Percentiles rank a stretch among this genome's conserved stretches.
phyloP scores from a whole-genome alignment of 2,329 filamentous ascomycete genomes.

The Trichoderma aggressivum region DNA sequence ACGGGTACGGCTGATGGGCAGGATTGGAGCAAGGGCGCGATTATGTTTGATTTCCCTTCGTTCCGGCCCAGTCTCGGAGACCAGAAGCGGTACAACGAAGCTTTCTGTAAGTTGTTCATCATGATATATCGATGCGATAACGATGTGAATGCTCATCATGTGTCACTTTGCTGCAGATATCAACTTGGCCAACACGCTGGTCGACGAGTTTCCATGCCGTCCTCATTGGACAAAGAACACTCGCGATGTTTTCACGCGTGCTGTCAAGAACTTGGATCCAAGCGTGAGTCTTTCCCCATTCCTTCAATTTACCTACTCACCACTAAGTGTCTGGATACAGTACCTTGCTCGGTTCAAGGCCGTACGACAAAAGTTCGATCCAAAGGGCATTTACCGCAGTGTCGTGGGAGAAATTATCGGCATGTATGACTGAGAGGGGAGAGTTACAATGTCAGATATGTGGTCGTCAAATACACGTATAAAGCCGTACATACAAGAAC shows the following conservation, averaged over 20 bases:
- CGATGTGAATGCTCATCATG: background rate
- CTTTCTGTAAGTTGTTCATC: conserved; percentile 41
- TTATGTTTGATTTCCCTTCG: conserved; percentile 54
- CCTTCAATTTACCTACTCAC: background rate
- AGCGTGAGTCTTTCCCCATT: conserved; percentile 29
- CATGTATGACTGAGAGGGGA: conserved; percentile 33
- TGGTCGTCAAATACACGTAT: background rate
- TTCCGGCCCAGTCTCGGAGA: conserved; percentile 46
- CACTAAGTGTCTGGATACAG: conserved; percentile 19
- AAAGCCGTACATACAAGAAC: background rate
- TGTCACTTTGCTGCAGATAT: conserved; percentile 31
- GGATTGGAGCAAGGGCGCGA: conserved; percentile 46
- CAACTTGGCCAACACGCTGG: conserved; percentile 43
- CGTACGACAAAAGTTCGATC: conserved; percentile 47
- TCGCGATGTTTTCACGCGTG: conserved; percentile 42
- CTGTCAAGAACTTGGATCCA: conserved; percentile 46
- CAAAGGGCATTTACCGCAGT: conserved; percentile 45
- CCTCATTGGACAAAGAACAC: conserved; percentile 56
- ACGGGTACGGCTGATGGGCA: conserved; percentile 45
- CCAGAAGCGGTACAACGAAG: conserved; percentile 46
- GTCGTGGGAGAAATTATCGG: conserved; percentile 49
- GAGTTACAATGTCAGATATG: background rate
- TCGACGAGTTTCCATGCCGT: conserved; percentile 49
- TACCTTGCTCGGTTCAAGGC: conserved; percentile 47
- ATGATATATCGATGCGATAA: background rate